Percentiles rank a stretch among this genome's conserved stretches.
phyloP scores from a whole-genome alignment of 495 filamentous ascomycete genomes.

The Aspergillus olivimuriae region DNA sequence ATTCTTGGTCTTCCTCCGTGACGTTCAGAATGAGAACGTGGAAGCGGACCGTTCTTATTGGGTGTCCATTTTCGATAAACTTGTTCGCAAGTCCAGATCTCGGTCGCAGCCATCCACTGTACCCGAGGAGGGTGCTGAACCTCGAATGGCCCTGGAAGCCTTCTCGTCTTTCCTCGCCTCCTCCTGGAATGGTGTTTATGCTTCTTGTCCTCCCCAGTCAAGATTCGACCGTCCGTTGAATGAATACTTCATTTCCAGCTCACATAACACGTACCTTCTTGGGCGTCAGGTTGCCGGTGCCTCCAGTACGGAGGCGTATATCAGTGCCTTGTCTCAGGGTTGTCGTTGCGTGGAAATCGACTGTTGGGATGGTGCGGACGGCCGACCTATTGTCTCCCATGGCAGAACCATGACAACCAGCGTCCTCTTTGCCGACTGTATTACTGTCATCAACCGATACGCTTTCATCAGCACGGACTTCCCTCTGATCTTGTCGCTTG shows the following conservation, averaged over 20 bases:
- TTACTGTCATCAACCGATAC: constrained; percentile 87
- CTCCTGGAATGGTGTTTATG: constrained; percentile 54
- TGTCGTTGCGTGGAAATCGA: constrained; percentile 96
- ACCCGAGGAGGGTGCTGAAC: constrained; percentile 26
- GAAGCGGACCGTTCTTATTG: constrained; percentile 58
- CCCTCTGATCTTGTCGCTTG: constrained; percentile 88
- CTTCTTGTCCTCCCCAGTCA: constrained; percentile 48
- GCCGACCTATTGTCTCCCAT: constrained; percentile 80
- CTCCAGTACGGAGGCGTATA: constrained; percentile 91
- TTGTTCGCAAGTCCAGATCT: constrained; percentile 56
- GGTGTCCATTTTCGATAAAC: constrained; percentile 68
- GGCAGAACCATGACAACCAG: constrained; percentile 82
- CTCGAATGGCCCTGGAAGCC: constrained; percentile 64
- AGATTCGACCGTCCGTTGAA: constrained; percentile 78
- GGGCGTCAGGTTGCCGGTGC: constrained; percentile 83
- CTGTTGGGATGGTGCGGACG: constrained; percentile 91
- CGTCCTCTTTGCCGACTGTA: constrained; percentile 81
- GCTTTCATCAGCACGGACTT: constrained; percentile 77
- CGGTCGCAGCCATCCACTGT: constrained; percentile 40
- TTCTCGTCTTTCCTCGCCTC: constrained; percentile 77
- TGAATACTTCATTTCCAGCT: constrained; percentile 98
- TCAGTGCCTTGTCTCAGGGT: constrained; percentile 77
- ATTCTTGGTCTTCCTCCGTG: constrained; percentile 69
- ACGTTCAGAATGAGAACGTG: constrained; percentile 70
- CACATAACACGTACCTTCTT: constrained; percentile 94